Evolutionary conservation across 192 early-diverging fungal species (phyloP), one percentile per base, ranked within the genome.

Genomic region (Gigaspora rosea): DNA sequence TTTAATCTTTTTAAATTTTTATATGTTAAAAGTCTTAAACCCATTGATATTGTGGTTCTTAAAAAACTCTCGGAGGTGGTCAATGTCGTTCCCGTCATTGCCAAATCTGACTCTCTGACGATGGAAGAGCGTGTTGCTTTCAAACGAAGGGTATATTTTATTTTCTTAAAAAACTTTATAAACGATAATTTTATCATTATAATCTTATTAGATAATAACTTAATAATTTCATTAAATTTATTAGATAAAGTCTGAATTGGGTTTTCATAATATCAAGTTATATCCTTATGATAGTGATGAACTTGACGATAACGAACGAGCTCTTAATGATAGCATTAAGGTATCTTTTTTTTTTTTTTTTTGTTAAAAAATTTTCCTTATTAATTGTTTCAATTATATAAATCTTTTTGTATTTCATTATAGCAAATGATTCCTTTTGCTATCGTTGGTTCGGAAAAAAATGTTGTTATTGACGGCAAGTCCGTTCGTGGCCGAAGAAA

Each of bases 261-360:
- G 88, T 70, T 96, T 94, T 89, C 95, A 99, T 88, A 92, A 94
- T 78, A 97, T 99, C 80, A 77, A 88, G 32, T 80, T 91, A 73
- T 99, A 94, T 89, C 97, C 97, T 57, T 97, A 94, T 78, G 84
- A 90, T 71, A 91, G 88, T 78, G 95, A 96, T 54, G 92, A 91
- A 78, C 95, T 97, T 81, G 88, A 93, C 69, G 92, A 92, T 48
- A 90, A 95, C 81, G 92, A 94, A 73, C 82, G 84, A 47, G 83
- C 86, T 46, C 86, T 93, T 71, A 91, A 92, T 80, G 86, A 92
- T 70, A 87, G 87, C 79, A 93, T 98, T 76, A 88, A 91, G 76
- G 91, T 86, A 76, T 66, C 36, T 56, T 3, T 47, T 61, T 35
- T 54, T 1, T 15, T 7, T n/a, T n/a, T n/a, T n/a, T n/a, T n/a